phyloP scores from a whole-genome alignment of 768 basidiomycete genomes.

The Auricularia heimuer region DNA sequence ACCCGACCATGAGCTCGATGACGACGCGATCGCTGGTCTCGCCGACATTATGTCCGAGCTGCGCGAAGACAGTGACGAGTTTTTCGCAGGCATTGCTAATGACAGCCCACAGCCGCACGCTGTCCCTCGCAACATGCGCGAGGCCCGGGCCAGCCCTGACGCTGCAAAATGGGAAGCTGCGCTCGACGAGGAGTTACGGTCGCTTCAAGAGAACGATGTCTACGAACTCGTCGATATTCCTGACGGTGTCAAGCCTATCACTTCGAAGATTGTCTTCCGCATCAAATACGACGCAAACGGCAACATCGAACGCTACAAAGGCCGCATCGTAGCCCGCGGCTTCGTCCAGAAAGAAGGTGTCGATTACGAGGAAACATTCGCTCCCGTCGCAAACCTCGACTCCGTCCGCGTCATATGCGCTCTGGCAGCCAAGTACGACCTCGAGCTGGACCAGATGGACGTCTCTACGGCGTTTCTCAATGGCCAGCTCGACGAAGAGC shows the following conservation, averaged over 20 bases:
- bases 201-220: slow-evolving; percentile 5
- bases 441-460: slow-evolving; percentile 5
- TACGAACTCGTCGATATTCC: slow-evolving; percentile 11
- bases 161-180: no score
- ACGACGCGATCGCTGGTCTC: no score
- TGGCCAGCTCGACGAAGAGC: slow-evolving; percentile 8
- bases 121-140: no score
- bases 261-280: slow-evolving; percentile 15
- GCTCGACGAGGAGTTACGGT: no score
- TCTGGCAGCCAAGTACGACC: slow-evolving; percentile 11
- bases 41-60: no score
- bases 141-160: no score
- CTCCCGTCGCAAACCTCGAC: slow-evolving; percentile 19
- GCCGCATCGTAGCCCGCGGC: slow-evolving; percentile 18
- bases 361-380: slow-evolving; percentile 20
- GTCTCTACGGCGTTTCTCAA: slow-evolving; percentile 6
- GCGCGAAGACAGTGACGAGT: no score
- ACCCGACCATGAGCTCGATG: no score
- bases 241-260: slow-evolving; percentile 11
- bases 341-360: slow-evolving; percentile 14
- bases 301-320: slow-evolving; percentile 12
- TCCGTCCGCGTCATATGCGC: slow-evolving; percentile 14
- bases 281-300: slow-evolving; percentile 14
- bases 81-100: no score
- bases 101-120: no score